A percentile compares a stretch with the other conserved stretches of the same genome.
Conservation (phyloP, 2,329 filamentous ascomycete genomes). For the Neonectria hederae region DNA sequence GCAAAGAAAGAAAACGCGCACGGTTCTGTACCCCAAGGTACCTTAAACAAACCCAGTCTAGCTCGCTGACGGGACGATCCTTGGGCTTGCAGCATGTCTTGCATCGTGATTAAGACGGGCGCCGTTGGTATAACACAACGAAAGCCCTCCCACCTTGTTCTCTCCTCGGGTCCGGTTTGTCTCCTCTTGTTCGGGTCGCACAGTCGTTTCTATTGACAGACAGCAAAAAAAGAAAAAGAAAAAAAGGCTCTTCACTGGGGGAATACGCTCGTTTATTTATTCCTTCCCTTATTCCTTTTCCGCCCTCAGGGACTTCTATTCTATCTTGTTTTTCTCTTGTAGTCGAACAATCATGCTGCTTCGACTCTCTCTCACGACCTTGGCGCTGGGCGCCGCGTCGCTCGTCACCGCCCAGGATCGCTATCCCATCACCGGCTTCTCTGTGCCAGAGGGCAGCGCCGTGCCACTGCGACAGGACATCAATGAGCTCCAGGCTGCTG, state of each 20-base stretch:
- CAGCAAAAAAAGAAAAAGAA: not conserved
- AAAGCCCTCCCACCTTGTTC: not conserved
- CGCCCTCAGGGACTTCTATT: not conserved
- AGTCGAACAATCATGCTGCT: conserved; percentile 32
- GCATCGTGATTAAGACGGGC: conserved; percentile 1
- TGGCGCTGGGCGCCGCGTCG: conserved; percentile 39
- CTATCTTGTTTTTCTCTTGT: not conserved
- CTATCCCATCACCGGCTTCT: conserved; percentile 51
- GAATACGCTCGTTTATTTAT: conserved; percentile 10
- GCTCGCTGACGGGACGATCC: conserved; percentile 1
- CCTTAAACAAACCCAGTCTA: conserved; percentile 5
- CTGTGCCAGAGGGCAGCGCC: conserved; percentile 50
- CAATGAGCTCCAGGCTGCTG: conserved; percentile 53
- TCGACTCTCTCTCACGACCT: conserved; percentile 34
- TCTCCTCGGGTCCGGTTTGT: conserved; percentile 10
- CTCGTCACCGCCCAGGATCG: conserved; percentile 39
- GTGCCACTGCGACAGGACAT: conserved; percentile 59
- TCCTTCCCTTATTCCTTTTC: not conserved
- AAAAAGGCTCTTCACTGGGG: not conserved
- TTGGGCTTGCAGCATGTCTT: not conserved
- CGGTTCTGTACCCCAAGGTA: conserved; percentile 19
- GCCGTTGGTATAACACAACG: conserved; percentile 17
- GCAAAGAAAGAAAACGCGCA: conserved; percentile 38
- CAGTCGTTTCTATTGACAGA: conserved; percentile 17
- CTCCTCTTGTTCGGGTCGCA: conserved; percentile 12